Conservation (phyloP, 176 grass and related monocot genomes). For the Raddia distichophylla region DNA sequence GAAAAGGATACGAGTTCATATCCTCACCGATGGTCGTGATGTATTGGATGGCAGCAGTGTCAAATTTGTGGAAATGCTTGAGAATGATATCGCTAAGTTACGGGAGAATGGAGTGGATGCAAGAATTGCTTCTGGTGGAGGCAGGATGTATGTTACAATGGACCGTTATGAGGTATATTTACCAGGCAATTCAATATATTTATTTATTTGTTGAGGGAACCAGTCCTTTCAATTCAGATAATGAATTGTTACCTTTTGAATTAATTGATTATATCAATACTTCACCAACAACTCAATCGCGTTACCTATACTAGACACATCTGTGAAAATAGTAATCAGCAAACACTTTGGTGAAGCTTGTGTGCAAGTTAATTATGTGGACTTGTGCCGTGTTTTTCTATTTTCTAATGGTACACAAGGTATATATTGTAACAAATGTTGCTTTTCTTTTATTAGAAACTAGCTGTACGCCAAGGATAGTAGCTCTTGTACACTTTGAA, state of each 20-base stretch:
- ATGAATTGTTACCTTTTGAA: no score
- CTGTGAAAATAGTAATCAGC: neutral
- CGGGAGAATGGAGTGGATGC: slow-evolving; percentile 78
- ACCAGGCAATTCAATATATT: neutral
- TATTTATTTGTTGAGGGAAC: no score
- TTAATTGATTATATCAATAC: no score
- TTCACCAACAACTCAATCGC: neutral
- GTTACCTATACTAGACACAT: neutral
- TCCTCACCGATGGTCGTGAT: slow-evolving; percentile 88
- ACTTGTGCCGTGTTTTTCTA: neutral
- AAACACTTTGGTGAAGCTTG: neutral
- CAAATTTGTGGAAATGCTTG: slow-evolving; percentile 80
- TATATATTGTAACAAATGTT: neutral
- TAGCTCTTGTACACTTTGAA: no score
- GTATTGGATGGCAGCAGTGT: slow-evolving; percentile 89
- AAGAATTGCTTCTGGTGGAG: slow-evolving; percentile 83
- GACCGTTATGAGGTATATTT: slow-evolving; percentile 84
- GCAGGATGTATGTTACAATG: slow-evolving; percentile 98
- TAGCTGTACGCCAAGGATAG: no score
- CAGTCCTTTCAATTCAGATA: neutral
- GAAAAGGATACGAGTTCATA: slow-evolving; percentile 82
- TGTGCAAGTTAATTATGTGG: neutral
- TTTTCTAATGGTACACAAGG: no score
- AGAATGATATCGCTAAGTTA: slow-evolving; percentile 67
- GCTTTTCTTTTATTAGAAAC: no score